These are phyloP conservation scores for Themeda triandra DNA, from an alignment of 176 grass and related monocot genomes.

Conservation along the genomic window DNA sequence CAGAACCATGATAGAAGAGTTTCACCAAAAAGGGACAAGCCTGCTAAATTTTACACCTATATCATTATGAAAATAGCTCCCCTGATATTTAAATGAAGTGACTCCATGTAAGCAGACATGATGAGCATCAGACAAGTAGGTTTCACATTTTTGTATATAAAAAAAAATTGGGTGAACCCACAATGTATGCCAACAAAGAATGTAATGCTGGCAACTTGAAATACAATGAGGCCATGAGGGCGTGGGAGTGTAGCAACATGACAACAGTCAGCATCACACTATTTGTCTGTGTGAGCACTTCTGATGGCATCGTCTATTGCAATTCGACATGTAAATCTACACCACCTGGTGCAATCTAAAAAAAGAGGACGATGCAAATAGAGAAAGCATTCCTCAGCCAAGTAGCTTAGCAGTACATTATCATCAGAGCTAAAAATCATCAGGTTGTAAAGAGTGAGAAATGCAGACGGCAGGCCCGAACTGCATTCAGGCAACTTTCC, in stretches of 20 bases:
- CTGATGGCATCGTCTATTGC: not conserved
- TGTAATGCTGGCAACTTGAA: slow-evolving; percentile 12
- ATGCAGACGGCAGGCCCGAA: not conserved
- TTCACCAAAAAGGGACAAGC: not conserved
- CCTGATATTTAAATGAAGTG: not conserved
- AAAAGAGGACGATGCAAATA: not conserved
- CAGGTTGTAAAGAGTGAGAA: not conserved
- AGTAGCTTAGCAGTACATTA: not conserved
- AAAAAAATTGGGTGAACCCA: not conserved
- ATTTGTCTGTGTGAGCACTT: not conserved
- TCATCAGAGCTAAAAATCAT: not conserved
- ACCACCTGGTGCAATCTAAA: not conserved
- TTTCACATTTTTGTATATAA: not conserved
- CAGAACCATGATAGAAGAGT: too few species aligned
- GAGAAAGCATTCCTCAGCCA: not conserved
- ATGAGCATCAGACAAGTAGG: not conserved
- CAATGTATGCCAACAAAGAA: not conserved
- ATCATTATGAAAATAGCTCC: not conserved
- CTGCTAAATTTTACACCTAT: not conserved
- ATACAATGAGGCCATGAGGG: not conserved
- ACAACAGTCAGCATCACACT: not conserved
- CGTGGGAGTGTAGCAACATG: not conserved
- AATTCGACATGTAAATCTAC: not conserved
- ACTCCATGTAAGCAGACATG: not conserved
- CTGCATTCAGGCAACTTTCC: not conserved